phyloP scores from a whole-genome alignment of 148 eudicot genomes.

The Vaccinium vitisidaea region DNA sequence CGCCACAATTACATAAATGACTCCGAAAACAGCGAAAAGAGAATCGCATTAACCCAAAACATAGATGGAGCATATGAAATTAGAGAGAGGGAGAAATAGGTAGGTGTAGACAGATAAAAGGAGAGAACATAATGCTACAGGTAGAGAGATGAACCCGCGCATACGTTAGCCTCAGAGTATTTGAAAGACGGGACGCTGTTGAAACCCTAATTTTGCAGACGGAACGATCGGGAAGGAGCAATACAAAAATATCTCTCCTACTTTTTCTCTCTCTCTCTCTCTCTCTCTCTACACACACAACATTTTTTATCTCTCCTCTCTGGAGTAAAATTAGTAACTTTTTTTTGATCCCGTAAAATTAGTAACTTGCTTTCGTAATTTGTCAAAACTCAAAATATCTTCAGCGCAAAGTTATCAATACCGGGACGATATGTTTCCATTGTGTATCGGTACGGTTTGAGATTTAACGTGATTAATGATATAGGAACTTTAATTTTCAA shows the following conservation, averaged over 20 bases:
- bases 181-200: background rate
- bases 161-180: background rate
- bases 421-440: no score
- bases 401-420: no score
- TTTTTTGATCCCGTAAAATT: no score
- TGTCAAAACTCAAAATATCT: no score
- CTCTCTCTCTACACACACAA: background rate
- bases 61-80: no score
- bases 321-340: background rate
- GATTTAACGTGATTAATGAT: no score
- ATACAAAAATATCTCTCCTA: constrained; percentile 12
- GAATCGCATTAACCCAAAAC: background rate
- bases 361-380: constrained; percentile 1
- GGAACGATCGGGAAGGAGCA: constrained; percentile 14
- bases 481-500: no score
- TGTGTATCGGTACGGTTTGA: no score
- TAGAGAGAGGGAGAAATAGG: background rate
- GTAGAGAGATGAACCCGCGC: background rate
- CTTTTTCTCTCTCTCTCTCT: background rate
- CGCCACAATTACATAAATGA: background rate
- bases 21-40: background rate
- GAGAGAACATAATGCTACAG: background rate
- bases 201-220: constrained; percentile 17
- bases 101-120: background rate
- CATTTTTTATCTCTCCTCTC: no score